phyloP scores from a whole-genome alignment of 164 flowering plant genomes.

The Tetracentron sinense region DNA sequence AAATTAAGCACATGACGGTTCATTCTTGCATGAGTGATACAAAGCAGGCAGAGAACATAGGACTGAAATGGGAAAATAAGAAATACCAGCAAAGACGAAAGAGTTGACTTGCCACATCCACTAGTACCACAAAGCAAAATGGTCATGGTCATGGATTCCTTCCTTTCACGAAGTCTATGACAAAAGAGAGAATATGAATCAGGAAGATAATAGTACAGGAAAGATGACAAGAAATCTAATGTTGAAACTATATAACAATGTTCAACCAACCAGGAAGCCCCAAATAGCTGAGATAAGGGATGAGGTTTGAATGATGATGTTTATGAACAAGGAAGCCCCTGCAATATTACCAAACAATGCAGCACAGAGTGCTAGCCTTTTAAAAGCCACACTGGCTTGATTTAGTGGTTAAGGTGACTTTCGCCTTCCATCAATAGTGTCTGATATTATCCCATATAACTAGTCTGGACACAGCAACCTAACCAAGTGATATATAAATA shows the following conservation, averaged over 20 bases:
- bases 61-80: not conserved
- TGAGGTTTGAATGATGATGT: no score
- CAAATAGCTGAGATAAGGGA: no score
- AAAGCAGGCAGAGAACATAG: not conserved
- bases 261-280: no score
- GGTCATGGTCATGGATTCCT: constrained; percentile 76
- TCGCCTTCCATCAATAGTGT: no score
- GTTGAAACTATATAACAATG: not conserved
- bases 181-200: constrained; percentile 5
- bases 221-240: not conserved
- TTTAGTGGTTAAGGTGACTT: no score
- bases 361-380: not conserved
- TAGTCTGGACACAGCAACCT: not conserved
- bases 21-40: not conserved
- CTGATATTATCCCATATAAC: not conserved
- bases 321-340: no score
- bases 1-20: not conserved
- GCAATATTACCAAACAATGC: not conserved
- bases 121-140: constrained; percentile 82
- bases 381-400: no score
- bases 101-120: constrained; percentile 89
- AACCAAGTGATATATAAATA: no score
- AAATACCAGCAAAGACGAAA: constrained; percentile 76
- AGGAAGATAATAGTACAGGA: not conserved
- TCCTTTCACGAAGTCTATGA: constrained; percentile 67